These are phyloP conservation scores for Megacollybia platyphylla DNA, from an alignment of 1,284 basidiomycete species.

Conservation along the genomic window DNA sequence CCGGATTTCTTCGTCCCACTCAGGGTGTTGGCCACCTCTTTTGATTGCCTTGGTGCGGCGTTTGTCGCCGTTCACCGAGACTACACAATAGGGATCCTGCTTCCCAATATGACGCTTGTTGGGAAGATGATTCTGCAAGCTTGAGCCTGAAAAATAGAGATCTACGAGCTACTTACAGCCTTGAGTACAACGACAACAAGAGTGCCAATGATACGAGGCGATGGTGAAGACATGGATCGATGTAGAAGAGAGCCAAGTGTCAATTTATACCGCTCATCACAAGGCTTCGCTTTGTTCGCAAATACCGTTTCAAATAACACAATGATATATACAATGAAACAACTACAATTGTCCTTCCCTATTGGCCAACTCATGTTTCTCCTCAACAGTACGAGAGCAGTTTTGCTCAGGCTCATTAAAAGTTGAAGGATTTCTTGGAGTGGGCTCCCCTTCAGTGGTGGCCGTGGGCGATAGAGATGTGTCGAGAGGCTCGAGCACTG, in stretches of 20 bases:
- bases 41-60: constrained; percentile 85
- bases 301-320: too few relatives aligned
- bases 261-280: too few relatives aligned
- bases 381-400: too few relatives aligned
- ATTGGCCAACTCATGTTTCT: too few relatives aligned
- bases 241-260: not conserved
- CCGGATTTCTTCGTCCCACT: constrained; percentile 97
- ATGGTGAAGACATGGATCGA: constrained; percentile 27
- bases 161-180: constrained; percentile 55
- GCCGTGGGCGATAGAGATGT: not conserved
- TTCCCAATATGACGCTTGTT: constrained; percentile 95
- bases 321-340: too few relatives aligned
- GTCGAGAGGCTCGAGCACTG: not conserved
- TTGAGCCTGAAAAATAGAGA: constrained; percentile 11
- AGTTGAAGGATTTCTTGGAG: not conserved
- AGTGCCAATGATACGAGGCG: constrained; percentile 76
- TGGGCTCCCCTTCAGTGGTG: not conserved
- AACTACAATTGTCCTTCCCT: too few relatives aligned
- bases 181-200: constrained; percentile 91
- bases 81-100: constrained; percentile 90
- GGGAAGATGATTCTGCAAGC: constrained; percentile 76
- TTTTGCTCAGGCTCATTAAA: not conserved
- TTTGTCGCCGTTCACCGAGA: constrained; percentile 71
- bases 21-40: constrained; percentile 94
- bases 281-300: too few relatives aligned